Evolutionary conservation across 1,284 basidiomycete species (phyloP).

Genomic region (Inonotus obliquus): DNA sequence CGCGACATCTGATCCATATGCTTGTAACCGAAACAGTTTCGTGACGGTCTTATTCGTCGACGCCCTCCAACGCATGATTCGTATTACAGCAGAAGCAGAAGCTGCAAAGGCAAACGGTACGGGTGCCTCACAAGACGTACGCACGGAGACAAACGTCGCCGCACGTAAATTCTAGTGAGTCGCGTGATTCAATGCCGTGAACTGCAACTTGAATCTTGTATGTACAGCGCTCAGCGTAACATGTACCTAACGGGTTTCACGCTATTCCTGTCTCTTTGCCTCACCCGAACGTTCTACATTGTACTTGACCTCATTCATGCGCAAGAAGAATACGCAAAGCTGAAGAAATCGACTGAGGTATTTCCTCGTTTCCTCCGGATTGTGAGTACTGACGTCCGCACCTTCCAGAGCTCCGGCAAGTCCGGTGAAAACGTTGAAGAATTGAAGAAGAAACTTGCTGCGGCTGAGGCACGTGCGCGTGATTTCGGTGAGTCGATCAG

Average conservation of each 20-base stretch:
- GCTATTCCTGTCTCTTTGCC: conserved; percentile 89
- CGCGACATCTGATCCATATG: neutral
- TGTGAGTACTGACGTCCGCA: neutral
- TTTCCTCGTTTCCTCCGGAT: conserved; percentile 23
- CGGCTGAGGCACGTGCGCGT: conserved; percentile 44
- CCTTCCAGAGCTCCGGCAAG: conserved; percentile 33
- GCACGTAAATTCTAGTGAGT: conserved; percentile 92
- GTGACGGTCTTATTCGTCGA: conserved; percentile 85
- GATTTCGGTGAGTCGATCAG: conserved; percentile 60
- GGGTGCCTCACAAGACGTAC: conserved; percentile 55
- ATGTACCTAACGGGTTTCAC: conserved; percentile 91
- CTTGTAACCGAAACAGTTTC: conserved; percentile 49
- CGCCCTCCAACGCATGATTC: conserved; percentile 90
- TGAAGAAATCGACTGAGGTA: conserved; percentile 62
- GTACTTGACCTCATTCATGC: conserved; percentile 86
- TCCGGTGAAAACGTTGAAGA: conserved; percentile 50
- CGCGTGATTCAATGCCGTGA: too few relatives aligned
- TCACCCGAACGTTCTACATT: conserved; percentile 90
- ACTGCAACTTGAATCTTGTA: too few relatives aligned
- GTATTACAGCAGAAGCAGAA: conserved; percentile 75
- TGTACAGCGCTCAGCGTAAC: conserved; percentile 71
- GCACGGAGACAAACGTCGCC: conserved; percentile 80
- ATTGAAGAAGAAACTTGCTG: conserved; percentile 55
- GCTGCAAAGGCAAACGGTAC: conserved; percentile 56
- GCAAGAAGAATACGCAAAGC: conserved; percentile 81